A percentile compares a stretch with the other conserved stretches of the same genome.
phyloP scores from a whole-genome alignment of 352 stramenopile species.

The Phytophthora ohioensis region DNA sequence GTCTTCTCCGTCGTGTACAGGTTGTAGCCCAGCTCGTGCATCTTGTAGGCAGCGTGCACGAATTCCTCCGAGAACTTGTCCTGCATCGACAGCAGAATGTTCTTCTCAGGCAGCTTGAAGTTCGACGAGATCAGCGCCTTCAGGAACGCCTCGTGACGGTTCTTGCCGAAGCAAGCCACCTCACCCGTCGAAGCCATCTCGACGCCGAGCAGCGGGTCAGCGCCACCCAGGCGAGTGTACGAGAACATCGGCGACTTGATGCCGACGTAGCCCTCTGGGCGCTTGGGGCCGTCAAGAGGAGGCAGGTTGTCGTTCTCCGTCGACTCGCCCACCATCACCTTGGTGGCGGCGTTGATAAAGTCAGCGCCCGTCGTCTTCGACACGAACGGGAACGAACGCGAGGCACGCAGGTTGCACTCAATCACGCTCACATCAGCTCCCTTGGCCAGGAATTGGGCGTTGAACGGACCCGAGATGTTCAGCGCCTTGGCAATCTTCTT shows the following conservation, averaged over 20 bases:
- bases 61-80: constrained; percentile 96
- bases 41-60: constrained; percentile 95
- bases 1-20: constrained; percentile 96
- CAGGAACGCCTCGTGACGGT: constrained; percentile 97
- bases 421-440: constrained; percentile 99
- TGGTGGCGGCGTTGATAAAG: constrained; percentile 98
- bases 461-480: constrained; percentile 99
- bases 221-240: constrained; percentile 94
- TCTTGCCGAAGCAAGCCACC: constrained; percentile 97
- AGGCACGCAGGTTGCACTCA: constrained; percentile 99
- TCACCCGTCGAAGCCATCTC: constrained; percentile 99
- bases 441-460: constrained; percentile 99
- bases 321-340: constrained; percentile 93
- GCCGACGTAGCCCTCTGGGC: constrained; percentile 94
- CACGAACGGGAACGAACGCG: constrained; percentile 99
- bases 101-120: constrained; percentile 89
- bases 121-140: constrained; percentile 87
- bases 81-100: constrained; percentile 94
- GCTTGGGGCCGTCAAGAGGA: constrained; percentile 96
- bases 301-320: constrained; percentile 95
- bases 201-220: constrained; percentile 96
- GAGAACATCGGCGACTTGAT: constrained; percentile 96
- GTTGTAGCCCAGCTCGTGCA: constrained; percentile 96
- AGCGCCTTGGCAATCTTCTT: constrained; percentile 95
- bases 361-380: constrained; percentile 99